Conservation (phyloP, 2,329 filamentous ascomycete species). For the Blastomyces silverae region DNA sequence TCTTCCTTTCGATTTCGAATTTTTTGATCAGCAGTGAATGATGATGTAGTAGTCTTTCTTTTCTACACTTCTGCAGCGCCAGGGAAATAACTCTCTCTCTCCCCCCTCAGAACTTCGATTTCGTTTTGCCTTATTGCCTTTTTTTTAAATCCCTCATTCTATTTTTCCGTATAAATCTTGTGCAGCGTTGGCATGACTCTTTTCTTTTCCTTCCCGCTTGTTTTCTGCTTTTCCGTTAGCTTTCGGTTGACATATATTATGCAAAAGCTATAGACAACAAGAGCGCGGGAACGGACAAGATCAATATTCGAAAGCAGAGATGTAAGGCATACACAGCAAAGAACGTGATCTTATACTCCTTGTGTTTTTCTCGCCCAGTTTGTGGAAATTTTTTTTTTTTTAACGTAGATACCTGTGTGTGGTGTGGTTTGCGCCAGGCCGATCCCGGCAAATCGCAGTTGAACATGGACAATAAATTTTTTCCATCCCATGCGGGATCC, state of each 20-base stretch:
- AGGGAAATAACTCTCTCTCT: neutral
- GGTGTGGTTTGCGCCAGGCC: too few species aligned
- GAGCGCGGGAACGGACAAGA: neutral
- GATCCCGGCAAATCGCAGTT: too few species aligned
- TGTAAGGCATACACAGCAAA: neutral
- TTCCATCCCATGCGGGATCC: too few species aligned
- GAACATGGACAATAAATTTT: too few species aligned
- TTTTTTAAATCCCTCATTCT: neutral
- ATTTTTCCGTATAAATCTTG: neutral
- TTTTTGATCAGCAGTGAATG: neutral
- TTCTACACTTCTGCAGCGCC: neutral
- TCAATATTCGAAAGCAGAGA: neutral
- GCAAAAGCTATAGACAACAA: neutral
- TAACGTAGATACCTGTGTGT: too few species aligned
- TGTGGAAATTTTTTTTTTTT: too few species aligned
- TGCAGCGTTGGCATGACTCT: neutral
- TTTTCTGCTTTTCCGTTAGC: neutral
- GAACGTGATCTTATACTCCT: too few species aligned
- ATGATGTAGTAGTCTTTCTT: neutral
- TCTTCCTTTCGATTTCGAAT: constrained; percentile 15
- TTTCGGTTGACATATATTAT: neutral
- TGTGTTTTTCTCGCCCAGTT: too few species aligned
- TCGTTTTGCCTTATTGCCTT: neutral
- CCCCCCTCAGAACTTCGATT: too few species aligned
- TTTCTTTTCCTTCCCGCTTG: neutral